Percentiles rank a stretch among this genome's conserved stretches.
Evolutionary conservation across 139 green algal genomes (phyloP).

Genomic region (Choricystis sp.): DNA sequence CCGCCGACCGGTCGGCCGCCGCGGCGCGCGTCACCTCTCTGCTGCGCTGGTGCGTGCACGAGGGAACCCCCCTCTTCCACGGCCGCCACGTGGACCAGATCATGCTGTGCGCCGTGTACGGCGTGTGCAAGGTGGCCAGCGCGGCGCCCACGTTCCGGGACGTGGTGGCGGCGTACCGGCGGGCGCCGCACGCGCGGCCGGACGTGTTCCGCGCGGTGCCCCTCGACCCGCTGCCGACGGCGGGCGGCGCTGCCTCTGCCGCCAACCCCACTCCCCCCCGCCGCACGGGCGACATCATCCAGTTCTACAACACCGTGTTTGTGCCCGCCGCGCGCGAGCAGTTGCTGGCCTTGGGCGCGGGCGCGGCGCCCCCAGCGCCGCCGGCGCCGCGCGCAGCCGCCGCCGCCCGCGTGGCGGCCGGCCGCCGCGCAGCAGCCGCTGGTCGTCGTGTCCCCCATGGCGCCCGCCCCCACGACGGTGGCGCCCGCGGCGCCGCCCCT

Average conservation of each 20-base stretch:
- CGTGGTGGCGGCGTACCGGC: slow-evolving; percentile 70
- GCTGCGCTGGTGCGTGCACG: slow-evolving; percentile 42
- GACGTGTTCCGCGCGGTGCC: slow-evolving; percentile 58
- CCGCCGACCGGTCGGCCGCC: not conserved
- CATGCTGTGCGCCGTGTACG: slow-evolving; percentile 72
- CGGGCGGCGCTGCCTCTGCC: not conserved
- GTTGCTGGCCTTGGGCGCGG: slow-evolving; percentile 5
- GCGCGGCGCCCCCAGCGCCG: not conserved
- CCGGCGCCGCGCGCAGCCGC: too few relatives aligned
- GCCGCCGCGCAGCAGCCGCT: too few relatives aligned
- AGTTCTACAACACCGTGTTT: slow-evolving; percentile 83
- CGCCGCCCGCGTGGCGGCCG: too few relatives aligned
- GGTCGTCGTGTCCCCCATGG: too few relatives aligned
- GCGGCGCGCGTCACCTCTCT: slow-evolving; percentile 36
- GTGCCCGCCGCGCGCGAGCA: slow-evolving; percentile 27
- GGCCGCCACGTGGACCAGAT: slow-evolving; percentile 81
- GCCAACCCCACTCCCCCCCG: not conserved
- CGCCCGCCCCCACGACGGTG: not conserved
- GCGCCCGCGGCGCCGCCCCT: not conserved
- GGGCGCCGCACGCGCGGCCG: slow-evolving; percentile 44
- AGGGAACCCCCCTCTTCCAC: slow-evolving; percentile 70
- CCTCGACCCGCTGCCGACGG: slow-evolving; percentile 20
- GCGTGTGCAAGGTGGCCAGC: slow-evolving; percentile 65
- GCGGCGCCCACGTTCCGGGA: slow-evolving; percentile 51
- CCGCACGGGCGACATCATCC: slow-evolving; percentile 62